Conservation (phyloP, 169 alveolate genomes). For the Eimeria acervulina region DNA sequence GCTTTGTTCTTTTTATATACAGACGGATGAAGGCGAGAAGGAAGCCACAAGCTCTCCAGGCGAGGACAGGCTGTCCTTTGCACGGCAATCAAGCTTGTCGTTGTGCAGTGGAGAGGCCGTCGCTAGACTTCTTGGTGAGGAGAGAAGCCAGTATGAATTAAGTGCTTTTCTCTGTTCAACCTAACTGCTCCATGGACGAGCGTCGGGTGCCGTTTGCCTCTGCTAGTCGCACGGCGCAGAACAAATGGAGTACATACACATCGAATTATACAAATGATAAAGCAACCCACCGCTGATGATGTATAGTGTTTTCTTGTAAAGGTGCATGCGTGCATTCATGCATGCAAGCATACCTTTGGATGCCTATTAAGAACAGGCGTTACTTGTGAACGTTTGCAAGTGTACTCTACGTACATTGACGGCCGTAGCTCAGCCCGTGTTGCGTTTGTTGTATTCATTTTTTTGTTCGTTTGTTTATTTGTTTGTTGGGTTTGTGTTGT, state of each 20-base stretch:
- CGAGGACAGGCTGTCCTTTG: conserved; percentile 79
- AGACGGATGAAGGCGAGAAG: conserved; percentile 8
- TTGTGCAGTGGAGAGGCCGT: conserved; percentile 78
- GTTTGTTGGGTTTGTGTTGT: background rate
- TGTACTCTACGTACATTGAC: background rate
- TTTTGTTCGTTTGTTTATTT: background rate
- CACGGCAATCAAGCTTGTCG: conserved; percentile 79
- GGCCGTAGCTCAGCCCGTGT: background rate
- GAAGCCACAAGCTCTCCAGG: conserved; percentile 55
- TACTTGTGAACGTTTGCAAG: background rate
- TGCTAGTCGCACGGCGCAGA: too few species aligned
- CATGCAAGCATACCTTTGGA: too few species aligned
- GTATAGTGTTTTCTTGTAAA: too few species aligned
- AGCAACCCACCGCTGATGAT: too few species aligned
- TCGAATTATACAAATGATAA: too few species aligned
- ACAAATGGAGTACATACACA: too few species aligned
- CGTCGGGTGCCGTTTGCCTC: background rate
- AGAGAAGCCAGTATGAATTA: background rate
- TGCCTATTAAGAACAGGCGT: too few species aligned
- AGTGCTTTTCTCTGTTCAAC: background rate
- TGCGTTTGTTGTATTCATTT: background rate
- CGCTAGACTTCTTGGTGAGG: conserved; percentile 40
- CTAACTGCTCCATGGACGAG: background rate
- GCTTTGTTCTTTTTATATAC: background rate
- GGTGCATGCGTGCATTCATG: too few species aligned